Evolutionary conservation across 192 early-diverging fungal species (phyloP), one percentile per base, ranked within the genome.

Genomic region (Pecoramyces ruminantium): DNA sequence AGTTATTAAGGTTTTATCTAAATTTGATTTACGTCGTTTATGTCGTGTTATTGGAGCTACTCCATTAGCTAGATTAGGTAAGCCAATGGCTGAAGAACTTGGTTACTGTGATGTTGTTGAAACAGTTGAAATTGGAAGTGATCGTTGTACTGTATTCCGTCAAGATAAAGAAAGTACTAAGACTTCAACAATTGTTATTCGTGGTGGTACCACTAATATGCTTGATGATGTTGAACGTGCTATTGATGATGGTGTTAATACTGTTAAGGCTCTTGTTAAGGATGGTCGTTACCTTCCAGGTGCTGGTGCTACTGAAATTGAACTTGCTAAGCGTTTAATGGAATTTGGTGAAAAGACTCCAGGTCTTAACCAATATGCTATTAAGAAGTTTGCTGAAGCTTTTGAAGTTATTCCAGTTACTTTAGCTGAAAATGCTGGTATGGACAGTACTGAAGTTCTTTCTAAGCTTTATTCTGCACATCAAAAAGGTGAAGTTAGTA

Each of bases 191-290:
- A 95, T 99, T 83, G 95, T 99, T 38, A 88, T 99, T 79, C 95
- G 97, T 83, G 97, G 97, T 77, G 96, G 95, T 12, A 99, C 97
- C 13, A 92, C 92, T 84, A 99, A 99, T 88, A 87, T 91, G 81
- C 91, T 99, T 84, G 97, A 99, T 83, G 97, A 99, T 87, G 89
- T 97, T 79, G 97, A 99, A 87, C 93, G 97, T 78, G 96, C 97
- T n/a, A 89, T 99, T 34, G 97, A 99, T 86, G 97, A 98, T 83
- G 97, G 97, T 84, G 95, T 99, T 83, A 99, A 98, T 84, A 92
- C 94, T 28, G 90, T 99, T 83, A 99, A 98, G 88, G 93, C 97
- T 67, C 87, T 95, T 81, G 92, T 92, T 42, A 94, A 93, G 85
- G 95, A 98, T 86, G 79, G 85, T 40, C 92, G 94, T 28, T 87